Conservation (phyloP, 2,329 filamentous ascomycete species). For the Aspergillus arachidicola region DNA sequence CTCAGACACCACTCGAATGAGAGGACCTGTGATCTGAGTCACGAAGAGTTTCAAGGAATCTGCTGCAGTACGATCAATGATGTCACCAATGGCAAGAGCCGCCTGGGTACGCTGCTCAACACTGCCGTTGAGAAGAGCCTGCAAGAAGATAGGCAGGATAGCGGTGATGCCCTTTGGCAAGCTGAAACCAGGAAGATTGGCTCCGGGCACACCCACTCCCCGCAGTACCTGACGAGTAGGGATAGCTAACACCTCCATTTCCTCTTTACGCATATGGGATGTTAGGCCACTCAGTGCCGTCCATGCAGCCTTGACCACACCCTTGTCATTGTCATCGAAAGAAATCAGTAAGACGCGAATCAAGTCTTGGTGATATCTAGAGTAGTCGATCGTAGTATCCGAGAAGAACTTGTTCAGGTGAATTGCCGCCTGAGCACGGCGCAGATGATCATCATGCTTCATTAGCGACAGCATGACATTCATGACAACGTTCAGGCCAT, state of each 20-base stretch:
- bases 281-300: conserved; percentile 83
- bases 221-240: conserved; percentile 85
- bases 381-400: conserved; percentile 81
- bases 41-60: conserved; percentile 91
- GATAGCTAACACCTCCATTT: conserved; percentile 90
- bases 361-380: conserved; percentile 92
- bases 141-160: conserved; percentile 92
- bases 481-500: conserved; percentile 95
- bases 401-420: conserved; percentile 88
- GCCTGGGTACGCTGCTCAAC: conserved; percentile 89
- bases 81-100: conserved; percentile 90
- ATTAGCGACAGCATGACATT: conserved; percentile 83
- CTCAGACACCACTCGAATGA: conserved; percentile 97
- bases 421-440: conserved; percentile 73
- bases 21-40: conserved; percentile 93
- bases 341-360: conserved; percentile 87
- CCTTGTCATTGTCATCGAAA: conserved; percentile 82
- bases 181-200: conserved; percentile 81
- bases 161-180: conserved; percentile 97
- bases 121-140: conserved; percentile 95
- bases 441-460: conserved; percentile 90
- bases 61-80: conserved; percentile 88
- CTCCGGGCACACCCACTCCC: conserved; percentile 84
- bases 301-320: conserved; percentile 90
- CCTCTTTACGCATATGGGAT: conserved; percentile 88